Conservation (phyloP, 345 rosid genomes). For the Abelmoschus esculentus region DNA sequence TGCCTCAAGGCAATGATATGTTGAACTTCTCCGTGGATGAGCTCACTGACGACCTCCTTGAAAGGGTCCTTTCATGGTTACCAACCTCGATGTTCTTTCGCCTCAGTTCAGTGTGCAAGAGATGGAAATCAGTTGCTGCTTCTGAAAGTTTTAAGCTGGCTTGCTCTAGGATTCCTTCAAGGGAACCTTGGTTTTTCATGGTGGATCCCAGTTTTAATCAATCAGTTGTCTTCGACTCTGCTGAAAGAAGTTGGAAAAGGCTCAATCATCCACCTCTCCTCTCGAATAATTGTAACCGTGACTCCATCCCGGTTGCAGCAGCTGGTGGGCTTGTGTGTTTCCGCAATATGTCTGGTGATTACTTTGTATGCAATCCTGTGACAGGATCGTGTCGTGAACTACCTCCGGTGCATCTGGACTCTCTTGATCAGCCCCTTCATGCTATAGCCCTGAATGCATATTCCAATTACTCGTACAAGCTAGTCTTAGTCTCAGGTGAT, state of each 20-base stretch:
- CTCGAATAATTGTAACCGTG: conserved; percentile 5
- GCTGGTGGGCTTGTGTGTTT: conserved; percentile 63
- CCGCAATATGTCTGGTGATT: conserved; percentile 39
- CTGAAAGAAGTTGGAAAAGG: conserved; percentile 57
- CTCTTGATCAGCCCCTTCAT: conserved; percentile 35
- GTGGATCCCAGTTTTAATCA: conserved; percentile 31
- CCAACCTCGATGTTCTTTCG: conserved; percentile 68
- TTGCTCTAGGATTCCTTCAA: conserved; percentile 53
- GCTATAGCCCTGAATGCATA: conserved; percentile 56
- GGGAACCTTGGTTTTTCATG: conserved; percentile 93
- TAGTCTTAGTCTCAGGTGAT: conserved; percentile 62
- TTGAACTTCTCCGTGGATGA: conserved; percentile 48
- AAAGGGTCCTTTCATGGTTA: conserved; percentile 76
- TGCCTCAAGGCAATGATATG: conserved; percentile 18
- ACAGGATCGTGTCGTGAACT: conserved; percentile 44
- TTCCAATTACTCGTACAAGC: conserved; percentile 33
- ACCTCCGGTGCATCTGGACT: conserved; percentile 29
- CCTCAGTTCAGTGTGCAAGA: conserved; percentile 64
- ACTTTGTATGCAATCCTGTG: conserved; percentile 57
- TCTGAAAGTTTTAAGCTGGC: conserved; percentile 74
- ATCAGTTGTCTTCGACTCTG: conserved; percentile 53
- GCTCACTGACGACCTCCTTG: conserved; percentile 71
- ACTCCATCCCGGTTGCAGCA: conserved; percentile 60
- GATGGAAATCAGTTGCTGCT: conserved; percentile 60
- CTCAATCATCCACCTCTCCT: conserved; percentile 30